These are phyloP conservation scores for Linum tenue DNA, from an alignment of 345 rosid genomes.

Conservation along the genomic window DNA sequence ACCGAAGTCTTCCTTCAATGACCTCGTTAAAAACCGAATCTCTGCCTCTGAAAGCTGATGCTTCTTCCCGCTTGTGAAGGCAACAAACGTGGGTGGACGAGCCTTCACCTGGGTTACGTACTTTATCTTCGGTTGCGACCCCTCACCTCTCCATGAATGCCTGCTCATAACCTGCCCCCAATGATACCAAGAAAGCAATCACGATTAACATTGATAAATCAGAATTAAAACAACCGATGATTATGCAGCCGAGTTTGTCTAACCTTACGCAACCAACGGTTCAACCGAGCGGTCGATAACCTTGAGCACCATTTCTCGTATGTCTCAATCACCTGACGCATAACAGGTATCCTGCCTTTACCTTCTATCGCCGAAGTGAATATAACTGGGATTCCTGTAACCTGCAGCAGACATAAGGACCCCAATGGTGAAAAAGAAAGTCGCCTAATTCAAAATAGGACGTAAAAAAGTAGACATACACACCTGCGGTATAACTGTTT, in stretches of 20 bases:
- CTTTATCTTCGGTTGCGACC: conserved; percentile 83
- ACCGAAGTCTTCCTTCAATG: conserved; percentile 88
- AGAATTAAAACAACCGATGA: not conserved
- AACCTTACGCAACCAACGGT: conserved; percentile 90
- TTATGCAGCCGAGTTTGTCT: conserved; percentile 8
- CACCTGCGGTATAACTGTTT: conserved; percentile 91
- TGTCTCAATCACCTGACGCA: conserved; percentile 61
- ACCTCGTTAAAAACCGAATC: conserved; percentile 64
- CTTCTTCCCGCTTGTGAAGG: conserved; percentile 64
- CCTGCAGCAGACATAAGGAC: conserved; percentile 30
- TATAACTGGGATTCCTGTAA: conserved; percentile 72
- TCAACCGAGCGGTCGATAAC: conserved; percentile 75
- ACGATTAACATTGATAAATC: not conserved
- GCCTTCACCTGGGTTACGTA: conserved; percentile 98
- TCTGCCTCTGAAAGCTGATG: conserved; percentile 52
- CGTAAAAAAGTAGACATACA: conserved; percentile 1
- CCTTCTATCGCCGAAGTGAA: conserved; percentile 89
- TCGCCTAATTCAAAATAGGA: not conserved
- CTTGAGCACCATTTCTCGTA: conserved; percentile 87
- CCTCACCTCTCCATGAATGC: conserved; percentile 92
- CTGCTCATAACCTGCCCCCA: conserved; percentile 72
- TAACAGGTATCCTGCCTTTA: conserved; percentile 61
- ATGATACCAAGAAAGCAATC: not conserved
- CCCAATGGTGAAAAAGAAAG: not conserved
- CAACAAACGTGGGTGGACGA: conserved; percentile 90